Conservation (phyloP, 371 early-diverging fungal species). For the Rhizopus arrhizus region DNA sequence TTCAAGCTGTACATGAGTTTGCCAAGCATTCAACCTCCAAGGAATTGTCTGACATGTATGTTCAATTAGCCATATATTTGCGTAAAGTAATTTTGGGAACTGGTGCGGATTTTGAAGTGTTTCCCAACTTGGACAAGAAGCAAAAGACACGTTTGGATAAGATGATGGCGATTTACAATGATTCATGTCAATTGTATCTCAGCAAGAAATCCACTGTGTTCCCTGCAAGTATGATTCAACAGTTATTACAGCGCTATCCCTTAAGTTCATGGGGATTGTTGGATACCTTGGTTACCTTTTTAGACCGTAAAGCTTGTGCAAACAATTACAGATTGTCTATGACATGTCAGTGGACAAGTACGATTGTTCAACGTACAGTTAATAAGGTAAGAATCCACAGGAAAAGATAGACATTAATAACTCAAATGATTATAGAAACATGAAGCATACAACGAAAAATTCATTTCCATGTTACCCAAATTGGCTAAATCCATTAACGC, state of each 20-base stretch:
- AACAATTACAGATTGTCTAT: constrained; percentile 72
- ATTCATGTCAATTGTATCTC: constrained; percentile 66
- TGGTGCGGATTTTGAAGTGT: constrained; percentile 51
- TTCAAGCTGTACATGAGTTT: constrained; percentile 72
- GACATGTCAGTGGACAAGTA: constrained; percentile 55
- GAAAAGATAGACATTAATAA: too few relatives aligned
- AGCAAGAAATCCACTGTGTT: constrained; percentile 69
- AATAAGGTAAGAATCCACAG: constrained; percentile 19
- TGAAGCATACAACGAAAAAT: constrained; percentile 41
- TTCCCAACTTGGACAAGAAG: constrained; percentile 36
- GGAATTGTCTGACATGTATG: constrained; percentile 51
- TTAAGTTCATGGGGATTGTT: constrained; percentile 64
- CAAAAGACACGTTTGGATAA: constrained; percentile 36
- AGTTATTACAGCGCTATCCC: constrained; percentile 66
- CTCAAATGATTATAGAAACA: constrained; percentile 18
- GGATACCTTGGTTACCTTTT: constrained; percentile 54
- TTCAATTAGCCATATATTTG: constrained; percentile 53
- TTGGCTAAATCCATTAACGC: constrained; percentile 29
- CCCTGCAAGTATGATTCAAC: constrained; percentile 65
- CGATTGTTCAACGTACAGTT: constrained; percentile 52
- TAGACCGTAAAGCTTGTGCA: constrained; percentile 54
- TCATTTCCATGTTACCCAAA: constrained; percentile 28
- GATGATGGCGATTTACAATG: constrained; percentile 48
- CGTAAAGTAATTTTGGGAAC: constrained; percentile 57
- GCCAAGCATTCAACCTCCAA: constrained; percentile 57